Base-by-base conservation (phyloP, 129 eudicot genomes). In the Flaveria brownii region DNA sequence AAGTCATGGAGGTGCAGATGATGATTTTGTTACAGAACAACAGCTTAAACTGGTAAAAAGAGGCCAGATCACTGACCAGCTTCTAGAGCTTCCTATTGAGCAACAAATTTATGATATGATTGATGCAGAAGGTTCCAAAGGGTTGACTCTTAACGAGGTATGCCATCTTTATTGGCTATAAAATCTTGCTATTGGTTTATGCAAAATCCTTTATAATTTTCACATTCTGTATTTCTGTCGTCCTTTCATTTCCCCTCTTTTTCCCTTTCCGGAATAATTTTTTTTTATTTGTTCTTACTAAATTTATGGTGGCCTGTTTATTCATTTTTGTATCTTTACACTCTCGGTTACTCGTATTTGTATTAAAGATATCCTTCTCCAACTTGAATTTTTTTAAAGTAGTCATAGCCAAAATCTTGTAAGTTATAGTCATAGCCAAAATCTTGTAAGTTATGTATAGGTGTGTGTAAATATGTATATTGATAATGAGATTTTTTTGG, bases 71-170 rank as follows among this genome's bases (percentile, higher is more conserved):
- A 87, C 89, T 5, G 97, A 91, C 4, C 98, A 87, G 82, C 85
- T 94, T 81, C 68, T 91, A 69, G 98, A 94, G 84, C 96, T 94
- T 84, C 97, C 98, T 22, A 83, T 94, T 79, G 84, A 87, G 86
- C 96, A 90, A 59, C 98, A 94, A 82, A 80, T 94, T 28, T 88
- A 85, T 80, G 98, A 94, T 77, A 85, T 94, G 88, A 78, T 94
- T 77, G 96, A 91, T 77, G 85, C 88, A 36, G 97, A 85, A 79
- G 98, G 98, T 66, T 79, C 93, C 8, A 89, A 89, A 83, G 98
- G 98, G 72, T 79, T 93, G 91, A 86, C 80, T 23, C 78, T 81
- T 68, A 71, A 82, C 2, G 93, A 93, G 83, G 97, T 90, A 57
- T 59, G 82, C 62, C 49, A 50, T 72, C 49, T 60, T 74, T 68